These are phyloP conservation scores for Massospora cicadina DNA, from an alignment of 371 early-diverging fungal genomes.

Conservation along the genomic window DNA sequence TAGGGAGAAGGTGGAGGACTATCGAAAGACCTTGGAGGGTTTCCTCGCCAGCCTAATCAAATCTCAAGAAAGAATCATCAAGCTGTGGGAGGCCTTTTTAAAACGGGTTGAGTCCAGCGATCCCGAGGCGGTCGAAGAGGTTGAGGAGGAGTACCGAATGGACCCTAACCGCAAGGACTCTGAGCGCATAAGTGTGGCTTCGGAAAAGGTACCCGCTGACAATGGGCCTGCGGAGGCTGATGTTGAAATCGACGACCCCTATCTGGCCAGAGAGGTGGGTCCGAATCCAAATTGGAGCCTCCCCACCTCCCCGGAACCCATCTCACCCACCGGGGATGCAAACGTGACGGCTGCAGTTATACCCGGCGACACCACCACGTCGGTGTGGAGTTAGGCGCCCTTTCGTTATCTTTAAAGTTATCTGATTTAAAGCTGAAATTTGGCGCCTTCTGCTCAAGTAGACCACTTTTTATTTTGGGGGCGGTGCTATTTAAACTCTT, in stretches of 20 bases:
- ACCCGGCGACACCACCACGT: neutral
- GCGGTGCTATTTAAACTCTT: too few relatives aligned
- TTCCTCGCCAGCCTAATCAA: constrained; percentile 58
- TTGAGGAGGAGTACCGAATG: neutral
- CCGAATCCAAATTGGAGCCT: neutral
- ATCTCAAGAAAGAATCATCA: constrained; percentile 56
- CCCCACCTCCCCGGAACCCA: neutral
- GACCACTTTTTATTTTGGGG: too few relatives aligned
- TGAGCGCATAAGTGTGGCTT: neutral
- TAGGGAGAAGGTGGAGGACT: constrained; percentile 64
- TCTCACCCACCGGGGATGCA: neutral
- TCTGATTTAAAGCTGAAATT: too few relatives aligned
- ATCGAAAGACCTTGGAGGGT: constrained; percentile 50
- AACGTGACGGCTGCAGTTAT: neutral
- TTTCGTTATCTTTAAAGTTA: too few relatives aligned
- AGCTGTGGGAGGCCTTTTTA: constrained; percentile 1
- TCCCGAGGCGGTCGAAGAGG: neutral
- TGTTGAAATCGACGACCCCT: neutral
- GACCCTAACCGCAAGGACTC: neutral
- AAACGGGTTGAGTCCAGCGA: neutral
- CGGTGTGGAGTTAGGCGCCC: neutral
- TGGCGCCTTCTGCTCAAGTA: too few relatives aligned
- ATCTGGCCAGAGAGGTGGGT: neutral
- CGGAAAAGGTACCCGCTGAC: neutral
- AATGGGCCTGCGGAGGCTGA: neutral